phyloP scores from a whole-genome alignment of 2,329 filamentous ascomycete genomes.

The Elsinoe ampelina region DNA sequence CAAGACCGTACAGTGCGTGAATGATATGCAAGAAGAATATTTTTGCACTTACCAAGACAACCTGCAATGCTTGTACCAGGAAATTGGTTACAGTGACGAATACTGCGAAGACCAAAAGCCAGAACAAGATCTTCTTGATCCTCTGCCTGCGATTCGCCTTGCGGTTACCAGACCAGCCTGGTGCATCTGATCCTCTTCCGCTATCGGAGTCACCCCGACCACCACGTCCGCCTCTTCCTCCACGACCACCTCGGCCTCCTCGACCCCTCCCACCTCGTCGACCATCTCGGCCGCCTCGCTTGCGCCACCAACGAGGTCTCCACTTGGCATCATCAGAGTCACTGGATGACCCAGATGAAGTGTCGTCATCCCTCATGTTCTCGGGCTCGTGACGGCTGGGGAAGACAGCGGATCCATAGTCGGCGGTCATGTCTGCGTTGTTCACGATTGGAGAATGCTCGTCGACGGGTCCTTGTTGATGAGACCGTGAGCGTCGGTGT shows the following conservation, averaged over 20 bases:
- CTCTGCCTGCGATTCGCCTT: background rate
- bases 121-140: slow-evolving; percentile 5
- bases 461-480: background rate
- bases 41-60: background rate
- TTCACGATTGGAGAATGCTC: background rate
- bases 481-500: background rate
- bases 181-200: background rate
- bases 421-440: background rate
- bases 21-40: background rate
- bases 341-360: background rate
- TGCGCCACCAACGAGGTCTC: slow-evolving; percentile 3
- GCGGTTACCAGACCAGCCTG: background rate
- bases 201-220: background rate
- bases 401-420: background rate
- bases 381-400: background rate
- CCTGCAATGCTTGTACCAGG: background rate
- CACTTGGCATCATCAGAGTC: background rate
- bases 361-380: background rate
- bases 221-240: background rate
- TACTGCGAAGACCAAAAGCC: background rate
- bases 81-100: slow-evolving; percentile 3
- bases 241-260: background rate
- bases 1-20: too few species aligned
- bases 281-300: background rate
- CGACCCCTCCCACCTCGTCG: background rate